A percentile compares a stretch with the other conserved stretches of the same genome.
Evolutionary conservation across 257 asterid species (phyloP).

Genomic region (Nicotiana tabacum): DNA sequence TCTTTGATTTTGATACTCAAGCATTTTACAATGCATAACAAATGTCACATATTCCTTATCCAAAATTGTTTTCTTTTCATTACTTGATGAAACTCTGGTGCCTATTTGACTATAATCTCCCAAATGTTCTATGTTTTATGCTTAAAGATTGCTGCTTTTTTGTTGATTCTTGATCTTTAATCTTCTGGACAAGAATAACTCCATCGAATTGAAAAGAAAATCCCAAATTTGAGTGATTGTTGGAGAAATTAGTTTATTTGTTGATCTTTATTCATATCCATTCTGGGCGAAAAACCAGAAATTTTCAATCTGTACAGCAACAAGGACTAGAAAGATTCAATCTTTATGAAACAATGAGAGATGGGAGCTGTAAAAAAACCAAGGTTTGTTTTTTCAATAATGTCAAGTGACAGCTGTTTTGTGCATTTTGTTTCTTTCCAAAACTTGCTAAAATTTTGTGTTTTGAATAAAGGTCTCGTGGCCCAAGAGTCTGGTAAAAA

Average conservation of each 20-base stretch:
- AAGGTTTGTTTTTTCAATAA: conserved; percentile 51
- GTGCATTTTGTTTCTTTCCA: conserved; percentile 19
- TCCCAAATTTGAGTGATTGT: conserved; percentile 11
- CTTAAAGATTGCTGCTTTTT: not conserved
- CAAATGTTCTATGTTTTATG: conserved; percentile 5
- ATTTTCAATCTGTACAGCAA: conserved; percentile 1
- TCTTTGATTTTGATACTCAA: conserved; percentile 19
- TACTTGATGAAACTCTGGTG: conserved; percentile 15
- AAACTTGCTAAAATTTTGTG: conserved; percentile 28
- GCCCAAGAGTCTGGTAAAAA: conserved; percentile 89
- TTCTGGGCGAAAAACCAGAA: conserved; percentile 8
- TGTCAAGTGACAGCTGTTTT: conserved; percentile 5
- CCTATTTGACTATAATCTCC: conserved; percentile 5
- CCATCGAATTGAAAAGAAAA: conserved; percentile 9
- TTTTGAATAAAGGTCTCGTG: conserved; percentile 60
- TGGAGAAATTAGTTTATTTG: not conserved
- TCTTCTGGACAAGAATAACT: not conserved
- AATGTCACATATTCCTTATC: conserved; percentile 22
- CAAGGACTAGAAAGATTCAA: conserved; percentile 22
- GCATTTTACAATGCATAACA: conserved; percentile 27
- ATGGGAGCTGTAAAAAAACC: conserved; percentile 73
- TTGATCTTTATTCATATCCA: not conserved
- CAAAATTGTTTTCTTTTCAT: conserved; percentile 28
- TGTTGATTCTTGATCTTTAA: conserved; percentile 13
- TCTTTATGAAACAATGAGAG: conserved; percentile 75